phyloP scores from a whole-genome alignment of 164 flowering plant species.

The Chimonanthus praecox region DNA sequence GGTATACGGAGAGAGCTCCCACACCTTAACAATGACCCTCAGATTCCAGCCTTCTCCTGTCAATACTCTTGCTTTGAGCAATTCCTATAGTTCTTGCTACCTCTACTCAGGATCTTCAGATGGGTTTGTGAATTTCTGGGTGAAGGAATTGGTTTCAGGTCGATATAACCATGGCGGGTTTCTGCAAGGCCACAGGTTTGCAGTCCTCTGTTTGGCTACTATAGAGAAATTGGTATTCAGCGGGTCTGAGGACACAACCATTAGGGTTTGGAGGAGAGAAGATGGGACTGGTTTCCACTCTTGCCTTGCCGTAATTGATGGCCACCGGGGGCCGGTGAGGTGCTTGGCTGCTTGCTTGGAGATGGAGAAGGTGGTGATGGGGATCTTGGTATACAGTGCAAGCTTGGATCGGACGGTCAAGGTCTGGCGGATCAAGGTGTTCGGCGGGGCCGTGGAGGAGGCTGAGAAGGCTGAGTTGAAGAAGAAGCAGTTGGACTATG shows the following conservation, averaged over 20 bases:
- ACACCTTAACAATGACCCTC: constrained; percentile 41
- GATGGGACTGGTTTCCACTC: constrained; percentile 30
- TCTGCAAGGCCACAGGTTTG: constrained; percentile 33
- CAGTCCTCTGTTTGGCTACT: constrained; percentile 36
- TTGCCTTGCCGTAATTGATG: constrained; percentile 37
- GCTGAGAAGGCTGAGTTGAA: background rate
- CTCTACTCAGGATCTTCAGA: constrained; percentile 43
- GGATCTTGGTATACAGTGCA: constrained; percentile 37
- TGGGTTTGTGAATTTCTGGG: constrained; percentile 36
- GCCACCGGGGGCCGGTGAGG: constrained; percentile 44
- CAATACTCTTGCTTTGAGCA: constrained; percentile 30
- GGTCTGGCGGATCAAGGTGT: constrained; percentile 43
- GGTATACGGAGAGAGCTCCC: constrained; percentile 36
- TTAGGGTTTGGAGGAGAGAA: constrained; percentile 48
- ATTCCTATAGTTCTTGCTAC: constrained; percentile 6
- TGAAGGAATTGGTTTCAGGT: constrained; percentile 29
- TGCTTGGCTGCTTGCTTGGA: constrained; percentile 40
- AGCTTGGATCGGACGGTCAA: constrained; percentile 45
- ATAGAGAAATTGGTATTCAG: constrained; percentile 30
- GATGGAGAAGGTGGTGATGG: constrained; percentile 26
- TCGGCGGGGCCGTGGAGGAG: constrained; percentile 9
- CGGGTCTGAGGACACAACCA: constrained; percentile 47
- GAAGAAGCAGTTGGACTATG: constrained; percentile 16
- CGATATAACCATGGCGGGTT: constrained; percentile 36
- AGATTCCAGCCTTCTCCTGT: constrained; percentile 38